Evolutionary conservation across 169 alveolate genomes (phyloP).

Genomic region (Cystoisospora suis): DNA sequence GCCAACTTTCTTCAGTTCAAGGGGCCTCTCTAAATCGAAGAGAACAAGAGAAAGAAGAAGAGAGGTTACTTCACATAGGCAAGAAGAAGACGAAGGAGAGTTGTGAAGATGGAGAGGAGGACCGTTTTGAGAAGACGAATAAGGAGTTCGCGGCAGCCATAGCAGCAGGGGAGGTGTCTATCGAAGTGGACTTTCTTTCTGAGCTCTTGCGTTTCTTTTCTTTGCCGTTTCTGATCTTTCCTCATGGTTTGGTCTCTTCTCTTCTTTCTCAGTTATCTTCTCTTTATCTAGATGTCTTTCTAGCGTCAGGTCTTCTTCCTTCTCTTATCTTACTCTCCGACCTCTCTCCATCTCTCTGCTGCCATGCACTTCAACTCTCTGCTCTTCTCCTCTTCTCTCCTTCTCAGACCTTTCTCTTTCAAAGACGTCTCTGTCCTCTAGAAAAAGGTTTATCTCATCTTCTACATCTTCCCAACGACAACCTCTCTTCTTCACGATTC

Average conservation of each 20-base stretch:
- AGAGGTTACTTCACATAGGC: too few species aligned
- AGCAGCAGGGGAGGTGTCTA: neutral
- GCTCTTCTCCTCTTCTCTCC: constrained; percentile 24
- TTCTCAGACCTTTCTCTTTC: neutral
- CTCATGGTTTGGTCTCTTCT: too few species aligned
- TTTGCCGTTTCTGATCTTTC: neutral
- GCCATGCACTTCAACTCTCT: neutral
- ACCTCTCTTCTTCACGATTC: too few species aligned
- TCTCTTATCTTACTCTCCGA: neutral
- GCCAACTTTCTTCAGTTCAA: too few species aligned
- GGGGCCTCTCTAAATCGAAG: too few species aligned
- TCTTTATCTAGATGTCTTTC: too few species aligned
- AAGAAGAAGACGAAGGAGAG: too few species aligned
- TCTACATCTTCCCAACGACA: too few species aligned
- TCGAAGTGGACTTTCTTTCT: neutral
- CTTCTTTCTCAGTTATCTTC: too few species aligned
- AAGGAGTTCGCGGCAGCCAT: neutral
- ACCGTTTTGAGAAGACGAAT: too few species aligned
- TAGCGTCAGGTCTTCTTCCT: neutral
- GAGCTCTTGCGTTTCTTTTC: neutral
- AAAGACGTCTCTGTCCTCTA: neutral
- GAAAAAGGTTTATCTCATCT: neutral
- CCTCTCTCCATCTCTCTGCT: neutral
- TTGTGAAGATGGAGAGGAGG: too few species aligned
- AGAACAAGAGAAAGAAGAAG: too few species aligned